Base-by-base conservation (phyloP, 1,284 basidiomycete species). In the Sporisorium sorghi region DNA sequence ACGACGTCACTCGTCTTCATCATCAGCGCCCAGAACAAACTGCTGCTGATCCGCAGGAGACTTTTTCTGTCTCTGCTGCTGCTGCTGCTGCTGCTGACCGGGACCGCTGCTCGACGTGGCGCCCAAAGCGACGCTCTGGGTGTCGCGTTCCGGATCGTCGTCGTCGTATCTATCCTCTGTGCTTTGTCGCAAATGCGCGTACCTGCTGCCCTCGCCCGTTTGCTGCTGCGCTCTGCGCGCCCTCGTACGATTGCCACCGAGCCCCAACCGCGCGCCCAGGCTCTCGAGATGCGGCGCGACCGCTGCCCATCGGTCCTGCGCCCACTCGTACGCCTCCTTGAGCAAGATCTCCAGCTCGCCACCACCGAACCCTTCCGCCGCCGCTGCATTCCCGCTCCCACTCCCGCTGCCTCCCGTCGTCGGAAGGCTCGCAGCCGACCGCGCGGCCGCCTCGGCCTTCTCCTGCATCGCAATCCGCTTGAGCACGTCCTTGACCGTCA, bases 401-500 rank as follows among this genome's bases (percentile, higher is more conserved):
- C n/a, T n/a, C n/a, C n/a, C n/a, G n/a, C n/a, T n/a, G n/a, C n/a
- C n/a, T n/a, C n/a, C n/a, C n/a, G n/a, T 46, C 21, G 42, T 49
- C 14, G 65, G 65, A 23, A 73, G 32, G 4, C 32, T 43, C 4
- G 32, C 24, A 9, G 59, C 26, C 10, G 64, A 40, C 0, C 61
- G 44, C 9, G 68, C 69, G 5, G 37, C 43, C 2, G 65, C 67
- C 23, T 74, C 77, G n/a, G 77, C 77, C 32, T 60, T 59, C 44
- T 84, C 83, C 37, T 79, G 64, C 42, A 61, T 56, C 5, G 82
- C 79, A 9, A 83, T 76, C 28, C 79, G 76, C 58, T 80, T 79
- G 11, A 99, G 86, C 12, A 98, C 93, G 77, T 99, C 97, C 84
- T 99, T 99, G 64, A 99, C 92, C 0, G 95, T 98, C 21, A 97